Evolutionary conservation across 257 asterid species (phyloP), one percentile per base, ranked within the genome.

Genomic region (Parsonsia alboflavescens): DNA sequence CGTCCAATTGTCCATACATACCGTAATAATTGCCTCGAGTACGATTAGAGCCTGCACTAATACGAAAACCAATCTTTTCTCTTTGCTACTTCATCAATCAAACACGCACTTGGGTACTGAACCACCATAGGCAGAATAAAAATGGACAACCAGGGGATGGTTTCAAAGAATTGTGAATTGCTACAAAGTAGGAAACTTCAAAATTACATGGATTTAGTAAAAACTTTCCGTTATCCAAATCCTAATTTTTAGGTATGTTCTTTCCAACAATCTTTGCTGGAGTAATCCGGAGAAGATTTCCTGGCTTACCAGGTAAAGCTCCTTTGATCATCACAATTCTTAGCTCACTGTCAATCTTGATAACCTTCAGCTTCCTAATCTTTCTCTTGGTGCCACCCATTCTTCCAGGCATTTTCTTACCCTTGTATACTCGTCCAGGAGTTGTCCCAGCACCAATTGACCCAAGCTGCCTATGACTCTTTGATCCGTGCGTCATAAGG

Each of bases 401-500:
- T 81, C 96, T 83, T 74, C 99, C 99, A 0, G 99, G 97, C 99
- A 94, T 94, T 81, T 94, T 94, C 96, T 94, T 94, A 62, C 99
- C 99, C 61, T 59, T 59, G 77, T 92, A 94, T 19, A 94, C 99
- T 0, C 96, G 92, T 26, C 99, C 99, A 8, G 99, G 99, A 5
- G 99, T 94, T 7, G 98, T 94, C 7, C 99, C 99, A 5, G 99
- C 99, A 64, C 97, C 99, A 65, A 94, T 94, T 19, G 99, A 94
- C 7, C 99, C 99, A 0, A 94, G 91, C 52, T 90, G 90, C 65
- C 97, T 76, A 53, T 92, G 99, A 81, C 99, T 94, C 85, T 94
- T 92, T 30, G 99, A 94, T 66, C 99, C 99, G n/a, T 92, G 99
- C 56, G 87, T 76, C 99, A 94, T 94, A 0, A 15, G 93, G n/a